Evolutionary conservation across 495 filamentous ascomycete species (phyloP).

Genomic region (Neurospora sp.): DNA sequence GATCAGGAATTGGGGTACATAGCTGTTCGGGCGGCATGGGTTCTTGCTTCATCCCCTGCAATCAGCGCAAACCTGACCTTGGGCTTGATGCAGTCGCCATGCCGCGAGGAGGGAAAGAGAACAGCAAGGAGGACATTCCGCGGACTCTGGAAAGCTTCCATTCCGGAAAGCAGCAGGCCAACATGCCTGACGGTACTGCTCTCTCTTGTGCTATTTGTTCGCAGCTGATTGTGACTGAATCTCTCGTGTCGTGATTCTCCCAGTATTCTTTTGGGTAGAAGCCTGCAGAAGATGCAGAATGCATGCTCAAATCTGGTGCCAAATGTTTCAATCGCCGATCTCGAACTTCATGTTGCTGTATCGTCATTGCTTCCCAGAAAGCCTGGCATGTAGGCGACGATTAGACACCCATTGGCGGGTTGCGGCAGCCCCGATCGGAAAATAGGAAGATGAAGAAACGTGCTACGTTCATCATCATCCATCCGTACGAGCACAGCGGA

Average conservation of each 20-base stretch:
- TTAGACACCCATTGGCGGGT: background rate
- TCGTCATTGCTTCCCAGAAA: background rate
- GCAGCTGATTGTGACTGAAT: background rate
- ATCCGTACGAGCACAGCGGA: slow-evolving; percentile 14
- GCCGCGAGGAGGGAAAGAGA: background rate
- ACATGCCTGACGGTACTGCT: background rate
- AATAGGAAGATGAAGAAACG: slow-evolving; percentile 21
- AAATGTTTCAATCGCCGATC: background rate
- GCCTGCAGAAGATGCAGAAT: background rate
- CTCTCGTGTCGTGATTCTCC: background rate
- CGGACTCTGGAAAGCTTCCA: background rate
- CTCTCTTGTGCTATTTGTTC: background rate
- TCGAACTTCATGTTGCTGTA: background rate
- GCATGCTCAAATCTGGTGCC: background rate
- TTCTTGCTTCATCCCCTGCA: background rate
- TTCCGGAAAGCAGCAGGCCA: background rate
- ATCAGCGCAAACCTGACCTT: background rate
- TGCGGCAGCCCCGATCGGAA: slow-evolving; percentile 14
- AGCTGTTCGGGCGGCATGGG: background rate
- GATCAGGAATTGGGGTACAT: background rate
- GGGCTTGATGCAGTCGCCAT: background rate
- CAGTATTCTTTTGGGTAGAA: background rate
- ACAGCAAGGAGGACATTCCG: background rate
- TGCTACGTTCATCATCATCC: slow-evolving; percentile 11
- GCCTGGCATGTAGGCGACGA: background rate